A percentile compares a stretch with the other conserved stretches of the same genome.
These are phyloP conservation scores for Aegilops bicornis DNA, from an alignment of 176 grass and related monocot species.

Conservation along the genomic window DNA sequence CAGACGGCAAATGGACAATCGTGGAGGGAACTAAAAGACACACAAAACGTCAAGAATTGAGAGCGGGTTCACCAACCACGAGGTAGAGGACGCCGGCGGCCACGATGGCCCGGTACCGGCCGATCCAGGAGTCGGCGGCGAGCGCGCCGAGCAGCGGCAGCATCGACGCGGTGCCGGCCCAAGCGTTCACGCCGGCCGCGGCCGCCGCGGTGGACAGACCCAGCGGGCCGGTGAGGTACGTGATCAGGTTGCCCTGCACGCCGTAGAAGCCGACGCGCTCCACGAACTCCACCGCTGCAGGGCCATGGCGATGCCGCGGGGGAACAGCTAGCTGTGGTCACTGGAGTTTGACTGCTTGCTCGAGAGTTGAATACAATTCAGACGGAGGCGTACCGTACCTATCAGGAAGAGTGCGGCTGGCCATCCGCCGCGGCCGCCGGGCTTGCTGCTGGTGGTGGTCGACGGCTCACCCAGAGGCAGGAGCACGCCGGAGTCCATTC, in stretches of 20 bases:
- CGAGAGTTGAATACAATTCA: background rate
- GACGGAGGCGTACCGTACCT: constrained; percentile 15
- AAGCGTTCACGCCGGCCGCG: constrained; percentile 42
- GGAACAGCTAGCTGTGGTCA: background rate
- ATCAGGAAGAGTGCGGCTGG: constrained; percentile 65
- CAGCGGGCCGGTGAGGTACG: constrained; percentile 70
- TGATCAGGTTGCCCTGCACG: constrained; percentile 60
- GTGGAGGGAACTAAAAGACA: background rate
- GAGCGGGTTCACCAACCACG: constrained; percentile 28
- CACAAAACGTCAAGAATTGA: background rate
- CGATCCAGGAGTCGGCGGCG: constrained; percentile 58
- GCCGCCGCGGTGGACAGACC: constrained; percentile 44
- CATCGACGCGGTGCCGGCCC: constrained; percentile 42
- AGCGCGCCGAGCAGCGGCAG: constrained; percentile 61
- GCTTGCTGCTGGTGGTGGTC: background rate
- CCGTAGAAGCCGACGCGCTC: constrained; percentile 66
- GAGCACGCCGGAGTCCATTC: constrained; percentile 27
- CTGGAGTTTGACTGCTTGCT: background rate
- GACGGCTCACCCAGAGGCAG: background rate
- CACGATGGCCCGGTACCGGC: constrained; percentile 44
- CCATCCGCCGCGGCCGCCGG: constrained; percentile 50
- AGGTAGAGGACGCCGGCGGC: constrained; percentile 45
- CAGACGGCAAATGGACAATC: background rate
- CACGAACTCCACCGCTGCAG: constrained; percentile 47
- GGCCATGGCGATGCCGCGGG: too few relatives aligned